Evolutionary conservation across 306 rosid genomes (phyloP).

Genomic region (Vigna radiata): DNA sequence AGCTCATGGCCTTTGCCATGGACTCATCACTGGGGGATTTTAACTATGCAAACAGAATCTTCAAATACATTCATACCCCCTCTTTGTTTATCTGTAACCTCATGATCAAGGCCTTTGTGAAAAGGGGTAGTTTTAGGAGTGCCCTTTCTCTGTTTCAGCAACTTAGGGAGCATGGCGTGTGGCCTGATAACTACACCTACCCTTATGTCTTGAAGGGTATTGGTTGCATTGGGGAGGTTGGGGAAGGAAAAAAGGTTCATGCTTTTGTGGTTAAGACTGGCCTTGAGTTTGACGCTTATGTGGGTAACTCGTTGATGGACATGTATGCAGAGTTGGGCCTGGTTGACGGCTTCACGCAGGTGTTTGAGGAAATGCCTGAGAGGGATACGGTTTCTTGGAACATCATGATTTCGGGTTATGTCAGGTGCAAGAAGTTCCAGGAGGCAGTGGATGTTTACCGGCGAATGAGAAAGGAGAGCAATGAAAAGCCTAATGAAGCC

Average conservation of each 20-base stretch:
- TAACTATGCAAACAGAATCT: slow-evolving; percentile 54
- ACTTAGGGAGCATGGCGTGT: slow-evolving; percentile 55
- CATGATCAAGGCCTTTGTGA: slow-evolving; percentile 59
- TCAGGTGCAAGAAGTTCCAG: slow-evolving; percentile 57
- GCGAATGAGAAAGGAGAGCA: slow-evolving; percentile 56
- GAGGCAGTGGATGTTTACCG: slow-evolving; percentile 58
- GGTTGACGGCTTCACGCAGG: slow-evolving; percentile 27
- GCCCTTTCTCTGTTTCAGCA: slow-evolving; percentile 54
- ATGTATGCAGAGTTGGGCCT: slow-evolving; percentile 67
- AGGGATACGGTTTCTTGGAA: slow-evolving; percentile 77
- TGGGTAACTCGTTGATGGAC: slow-evolving; percentile 75
- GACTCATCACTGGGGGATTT: slow-evolving; percentile 58
- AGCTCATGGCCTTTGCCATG: slow-evolving; percentile 56
- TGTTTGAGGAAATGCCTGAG: slow-evolving; percentile 68
- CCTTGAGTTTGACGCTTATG: slow-evolving; percentile 63
- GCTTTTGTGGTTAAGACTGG: slow-evolving; percentile 66
- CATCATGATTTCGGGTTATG: slow-evolving; percentile 63
- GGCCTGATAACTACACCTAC: slow-evolving; percentile 76
- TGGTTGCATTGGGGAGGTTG: slow-evolving; percentile 56
- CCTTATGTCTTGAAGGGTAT: slow-evolving; percentile 75
- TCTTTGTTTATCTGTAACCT: slow-evolving; percentile 62
- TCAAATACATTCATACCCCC: slow-evolving; percentile 52
- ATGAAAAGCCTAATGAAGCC: slow-evolving; percentile 64
- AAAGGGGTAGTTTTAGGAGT: slow-evolving; percentile 48
- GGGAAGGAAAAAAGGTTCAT: slow-evolving; percentile 66